Conservation (phyloP, 2,329 filamentous ascomycete genomes). For the Aspergillus nomiae region DNA sequence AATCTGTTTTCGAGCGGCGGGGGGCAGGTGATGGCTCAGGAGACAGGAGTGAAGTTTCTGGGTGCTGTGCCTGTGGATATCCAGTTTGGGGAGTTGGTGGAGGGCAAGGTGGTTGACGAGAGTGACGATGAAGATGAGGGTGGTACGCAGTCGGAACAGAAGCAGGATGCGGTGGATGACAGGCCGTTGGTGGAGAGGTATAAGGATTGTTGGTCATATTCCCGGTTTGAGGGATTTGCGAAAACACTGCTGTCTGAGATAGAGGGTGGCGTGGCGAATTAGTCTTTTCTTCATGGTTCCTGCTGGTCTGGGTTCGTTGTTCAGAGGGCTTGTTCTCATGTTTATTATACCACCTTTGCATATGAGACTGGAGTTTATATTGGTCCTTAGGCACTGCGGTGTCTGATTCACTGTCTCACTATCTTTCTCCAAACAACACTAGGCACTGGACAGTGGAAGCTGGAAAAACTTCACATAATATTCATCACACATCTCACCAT, state of each 20-base stretch:
- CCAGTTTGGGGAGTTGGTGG: slow-evolving; percentile 83
- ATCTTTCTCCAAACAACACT: neutral
- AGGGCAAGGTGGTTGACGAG: slow-evolving; percentile 52
- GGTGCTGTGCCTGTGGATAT: slow-evolving; percentile 90
- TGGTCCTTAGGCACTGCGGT: neutral
- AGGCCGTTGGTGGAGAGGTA: slow-evolving; percentile 46
- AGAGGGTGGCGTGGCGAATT: slow-evolving; percentile 21
- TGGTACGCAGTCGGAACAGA: slow-evolving; percentile 10
- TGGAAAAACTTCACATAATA: neutral
- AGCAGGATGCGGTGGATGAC: slow-evolving; percentile 24
- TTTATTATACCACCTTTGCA: slow-evolving; percentile 5
- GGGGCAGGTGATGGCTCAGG: slow-evolving; percentile 82
- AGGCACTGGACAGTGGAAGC: neutral
- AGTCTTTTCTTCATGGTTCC: neutral
- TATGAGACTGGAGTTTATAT: neutral
- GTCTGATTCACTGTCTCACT: neutral
- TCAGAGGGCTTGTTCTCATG: neutral
- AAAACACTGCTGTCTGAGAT: slow-evolving; percentile 33
- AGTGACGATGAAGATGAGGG: slow-evolving; percentile 28
- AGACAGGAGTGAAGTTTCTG: slow-evolving; percentile 81
- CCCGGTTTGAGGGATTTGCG: slow-evolving; percentile 46
- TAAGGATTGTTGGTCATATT: slow-evolving; percentile 46
- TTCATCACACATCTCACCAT: neutral
- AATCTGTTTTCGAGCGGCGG: slow-evolving; percentile 93
- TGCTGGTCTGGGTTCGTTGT: neutral